Evolutionary conservation across 257 asterid genomes (phyloP), one percentile per base, ranked within the genome.

Genomic region (Cruciata laevipes): DNA sequence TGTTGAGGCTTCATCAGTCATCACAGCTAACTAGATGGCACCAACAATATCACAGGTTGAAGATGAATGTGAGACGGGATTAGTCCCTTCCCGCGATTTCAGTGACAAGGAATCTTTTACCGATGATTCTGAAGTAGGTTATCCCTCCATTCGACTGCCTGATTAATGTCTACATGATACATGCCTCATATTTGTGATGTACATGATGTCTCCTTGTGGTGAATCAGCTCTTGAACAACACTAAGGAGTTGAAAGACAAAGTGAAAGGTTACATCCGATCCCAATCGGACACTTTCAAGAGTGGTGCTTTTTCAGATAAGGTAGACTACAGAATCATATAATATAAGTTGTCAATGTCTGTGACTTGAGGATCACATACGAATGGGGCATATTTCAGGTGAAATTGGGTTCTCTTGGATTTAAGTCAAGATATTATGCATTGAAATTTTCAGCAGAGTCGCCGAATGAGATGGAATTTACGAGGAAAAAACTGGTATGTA

Each of bases 341-440:
- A n/a, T n/a, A n/a, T n/a, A n/a, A n/a, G n/a, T n/a, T n/a, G n/a
- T n/a, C n/a, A n/a, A 31, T 51, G 47, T 10, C 31, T 53, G 21
- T 11, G 51, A 59, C 10, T 18, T 53, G 23, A 53, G 27, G 11
- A 47, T 69, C 55, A 62, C 24, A 12, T 24, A 35, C 27, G 47
- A 25, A 37, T 44, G 16, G 21, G 8, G 57, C 62, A 21, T 52
- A 14, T 70, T 37, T 3, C 59, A 87, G 95, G 85, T 87, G 62
- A 85, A 80, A 78, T 63, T 85, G 0, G 81, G 86, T 31, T 58
- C 9, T 1, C 63, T 65, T 0, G 89, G 95, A 16, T 87, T 84
- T 79, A 80, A 53, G 63, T 80, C 79, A 53, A 70, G 91, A 16
- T 87, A 80, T 18, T 87, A 85, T 51, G 73, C 56, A 35, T 85